These are phyloP conservation scores for Cutaneotrichosporon mucoides DNA, from an alignment of 1,284 basidiomycete genomes.

Conservation along the genomic window DNA sequence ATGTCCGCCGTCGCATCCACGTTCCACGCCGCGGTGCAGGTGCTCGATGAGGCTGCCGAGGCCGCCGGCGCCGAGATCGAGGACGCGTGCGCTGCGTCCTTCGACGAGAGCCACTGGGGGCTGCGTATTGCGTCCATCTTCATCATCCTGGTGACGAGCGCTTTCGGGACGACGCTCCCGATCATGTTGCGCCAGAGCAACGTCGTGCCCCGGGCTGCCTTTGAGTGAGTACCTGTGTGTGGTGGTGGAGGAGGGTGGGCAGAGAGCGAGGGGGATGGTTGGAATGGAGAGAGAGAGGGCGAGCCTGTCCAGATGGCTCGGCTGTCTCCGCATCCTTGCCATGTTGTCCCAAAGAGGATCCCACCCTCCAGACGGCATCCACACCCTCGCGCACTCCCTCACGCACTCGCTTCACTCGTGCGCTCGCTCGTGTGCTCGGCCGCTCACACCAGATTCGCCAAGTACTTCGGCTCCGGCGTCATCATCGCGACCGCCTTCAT, in stretches of 20 bases:
- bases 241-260: neutral
- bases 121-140: slow-evolving; percentile 82
- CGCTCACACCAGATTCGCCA: slow-evolving; percentile 62
- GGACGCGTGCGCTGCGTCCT: slow-evolving; percentile 21
- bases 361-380: too few relatives aligned
- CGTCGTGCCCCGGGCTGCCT: slow-evolving; percentile 62
- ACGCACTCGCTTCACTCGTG: too few relatives aligned
- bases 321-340: too few relatives aligned
- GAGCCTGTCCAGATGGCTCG: too few relatives aligned
- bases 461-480: slow-evolving; percentile 92
- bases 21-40: neutral
- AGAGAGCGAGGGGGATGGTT: too few relatives aligned
- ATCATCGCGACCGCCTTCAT: slow-evolving; percentile 92
- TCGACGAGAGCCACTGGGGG: slow-evolving; percentile 24
- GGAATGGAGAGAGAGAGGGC: too few relatives aligned
- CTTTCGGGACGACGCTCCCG: slow-evolving; percentile 71
- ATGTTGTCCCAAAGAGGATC: too few relatives aligned
- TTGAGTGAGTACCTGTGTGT: slow-evolving; percentile 59
- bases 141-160: slow-evolving; percentile 61
- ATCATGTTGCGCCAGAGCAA: slow-evolving; percentile 63
- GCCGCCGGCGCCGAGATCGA: neutral
- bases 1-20: too few relatives aligned
- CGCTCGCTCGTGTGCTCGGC: too few relatives aligned
- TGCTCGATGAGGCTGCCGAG: neutral
- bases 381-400: too few relatives aligned